A percentile compares a stretch with the other conserved stretches of the same genome.
Conservation (phyloP, 495 filamentous ascomycete species). For the Margaritispora aquatica region DNA sequence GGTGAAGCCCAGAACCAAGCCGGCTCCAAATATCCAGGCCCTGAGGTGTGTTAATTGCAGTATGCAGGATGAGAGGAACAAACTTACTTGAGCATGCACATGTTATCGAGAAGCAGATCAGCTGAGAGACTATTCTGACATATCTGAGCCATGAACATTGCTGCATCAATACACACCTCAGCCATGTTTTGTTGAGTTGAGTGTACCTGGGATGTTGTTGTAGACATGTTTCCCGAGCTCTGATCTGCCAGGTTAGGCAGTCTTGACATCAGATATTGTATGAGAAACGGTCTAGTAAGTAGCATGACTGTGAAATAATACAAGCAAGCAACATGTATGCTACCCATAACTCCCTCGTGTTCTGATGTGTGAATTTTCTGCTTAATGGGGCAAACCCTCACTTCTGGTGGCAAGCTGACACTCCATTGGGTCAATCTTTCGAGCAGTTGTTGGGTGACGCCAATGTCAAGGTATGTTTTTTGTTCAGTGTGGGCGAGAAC, state of each 20-base stretch:
- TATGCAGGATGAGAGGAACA: background rate
- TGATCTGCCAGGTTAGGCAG: background rate
- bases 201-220: too few relatives aligned
- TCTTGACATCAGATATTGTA: background rate
- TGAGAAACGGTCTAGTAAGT: background rate
- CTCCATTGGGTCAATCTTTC: background rate
- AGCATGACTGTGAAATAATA: background rate
- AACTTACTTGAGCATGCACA: background rate
- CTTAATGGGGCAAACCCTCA: background rate
- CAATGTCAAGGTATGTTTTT: background rate
- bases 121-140: background rate
- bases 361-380: background rate
- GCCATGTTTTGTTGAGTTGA: background rate
- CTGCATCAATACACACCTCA: background rate
- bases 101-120: background rate
- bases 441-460: background rate
- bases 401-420: background rate
- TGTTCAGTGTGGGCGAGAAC: background rate
- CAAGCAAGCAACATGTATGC: background rate
- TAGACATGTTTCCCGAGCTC: too few relatives aligned
- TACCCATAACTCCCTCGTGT: background rate
- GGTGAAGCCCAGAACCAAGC: background rate
- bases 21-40: background rate
- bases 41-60: background rate
- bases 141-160: background rate